Conservation (phyloP, 2,329 filamentous ascomycete genomes). For the Waltergamsia citrina region DNA sequence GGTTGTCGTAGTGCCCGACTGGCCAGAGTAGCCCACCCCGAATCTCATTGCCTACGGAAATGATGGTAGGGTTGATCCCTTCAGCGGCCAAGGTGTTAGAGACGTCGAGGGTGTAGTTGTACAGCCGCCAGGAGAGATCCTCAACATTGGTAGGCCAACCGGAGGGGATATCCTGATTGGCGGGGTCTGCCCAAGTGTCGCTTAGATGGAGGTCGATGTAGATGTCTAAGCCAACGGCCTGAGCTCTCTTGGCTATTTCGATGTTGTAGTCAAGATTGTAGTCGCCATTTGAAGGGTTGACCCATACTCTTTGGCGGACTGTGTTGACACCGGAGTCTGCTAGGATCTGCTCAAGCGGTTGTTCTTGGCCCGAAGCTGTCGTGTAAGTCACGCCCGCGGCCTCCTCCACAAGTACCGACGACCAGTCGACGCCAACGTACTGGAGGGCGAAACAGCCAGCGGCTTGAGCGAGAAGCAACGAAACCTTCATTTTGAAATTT, state of each 20-base stretch:
- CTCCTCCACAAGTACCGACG: slow-evolving; percentile 56
- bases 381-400: slow-evolving; percentile 51
- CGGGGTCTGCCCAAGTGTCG: slow-evolving; percentile 64
- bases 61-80: slow-evolving; percentile 46
- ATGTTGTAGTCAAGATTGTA: slow-evolving; percentile 66
- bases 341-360: slow-evolving; percentile 55
- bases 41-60: slow-evolving; percentile 70
- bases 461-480: neutral
- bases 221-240: slow-evolving; percentile 50
- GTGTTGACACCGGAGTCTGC: slow-evolving; percentile 55
- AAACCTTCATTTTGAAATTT: neutral
- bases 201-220: slow-evolving; percentile 57
- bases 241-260: slow-evolving; percentile 53
- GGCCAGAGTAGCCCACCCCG: slow-evolving; percentile 58
- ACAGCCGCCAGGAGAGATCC: slow-evolving; percentile 50
- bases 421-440: slow-evolving; percentile 63
- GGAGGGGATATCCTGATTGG: slow-evolving; percentile 49
- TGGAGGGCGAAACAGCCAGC: slow-evolving; percentile 30
- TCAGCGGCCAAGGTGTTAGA: slow-evolving; percentile 50
- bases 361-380: slow-evolving; percentile 36
- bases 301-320: slow-evolving; percentile 63
- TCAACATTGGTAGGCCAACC: slow-evolving; percentile 55
- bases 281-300: slow-evolving; percentile 52
- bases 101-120: slow-evolving; percentile 58
- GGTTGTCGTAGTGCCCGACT: slow-evolving; percentile 43